Conservation (phyloP, 805 yeast species). For the Pichia rugopelliculosa region DNA sequence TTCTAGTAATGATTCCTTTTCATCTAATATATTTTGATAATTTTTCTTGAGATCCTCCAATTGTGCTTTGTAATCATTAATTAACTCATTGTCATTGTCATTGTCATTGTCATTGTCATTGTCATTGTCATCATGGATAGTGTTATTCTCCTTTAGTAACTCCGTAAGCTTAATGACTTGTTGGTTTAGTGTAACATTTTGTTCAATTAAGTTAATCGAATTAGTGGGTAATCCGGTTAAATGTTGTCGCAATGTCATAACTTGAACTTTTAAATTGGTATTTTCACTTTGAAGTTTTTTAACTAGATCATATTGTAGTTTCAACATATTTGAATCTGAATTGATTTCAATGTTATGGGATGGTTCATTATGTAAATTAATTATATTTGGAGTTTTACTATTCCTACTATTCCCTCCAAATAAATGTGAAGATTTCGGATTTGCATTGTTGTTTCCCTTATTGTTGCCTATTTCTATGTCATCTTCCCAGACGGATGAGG, state of each 20-base stretch:
- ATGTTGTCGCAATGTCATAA: slow-evolving; percentile 32
- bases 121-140: neutral
- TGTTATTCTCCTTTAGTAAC: neutral
- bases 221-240: slow-evolving; percentile 38
- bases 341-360: slow-evolving; percentile 11
- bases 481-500: slow-evolving; percentile 18
- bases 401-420: slow-evolving; percentile 11
- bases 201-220: slow-evolving; percentile 28
- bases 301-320: slow-evolving; percentile 22
- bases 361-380: slow-evolving; percentile 18
- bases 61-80: slow-evolving; percentile 1
- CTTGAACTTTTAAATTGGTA: slow-evolving; percentile 35
- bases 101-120: neutral
- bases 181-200: slow-evolving; percentile 10
- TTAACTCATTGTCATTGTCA: neutral
- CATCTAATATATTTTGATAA: neutral
- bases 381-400: slow-evolving; percentile 20
- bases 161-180: slow-evolving; percentile 7
- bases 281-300: slow-evolving; percentile 33
- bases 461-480: slow-evolving; percentile 1
- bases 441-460: slow-evolving; percentile 8
- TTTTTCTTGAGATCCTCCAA: neutral
- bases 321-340: slow-evolving; percentile 18
- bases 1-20: slow-evolving; percentile 5
- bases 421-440: slow-evolving; percentile 1